Evolutionary conservation across 2,329 filamentous ascomycete species (phyloP), one percentile per base, ranked within the genome.

Genomic region (Apiospora malaysiana): DNA sequence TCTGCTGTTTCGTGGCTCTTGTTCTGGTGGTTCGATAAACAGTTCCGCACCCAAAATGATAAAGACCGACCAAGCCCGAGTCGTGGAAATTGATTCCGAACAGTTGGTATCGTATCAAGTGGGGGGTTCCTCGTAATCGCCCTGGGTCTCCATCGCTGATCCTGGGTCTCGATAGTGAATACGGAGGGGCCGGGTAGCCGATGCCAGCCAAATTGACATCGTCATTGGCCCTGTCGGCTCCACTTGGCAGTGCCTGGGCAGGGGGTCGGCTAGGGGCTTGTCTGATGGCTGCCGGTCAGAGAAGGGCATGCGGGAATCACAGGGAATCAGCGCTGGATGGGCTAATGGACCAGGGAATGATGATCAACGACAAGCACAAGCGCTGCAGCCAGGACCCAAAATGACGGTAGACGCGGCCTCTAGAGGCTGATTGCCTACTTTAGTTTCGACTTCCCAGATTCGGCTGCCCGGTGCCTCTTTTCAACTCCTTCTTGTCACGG

Each of bases 301-400:
- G 56, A 63, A 63, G n/a, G n/a, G n/a, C n/a, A n/a, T n/a, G n/a
- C n/a, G n/a, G n/a, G n/a, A n/a, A n/a, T n/a, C n/a, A n/a, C n/a
- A 12, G 18, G 32, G 6, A 21, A 40, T 16, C 51, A 59, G 51
- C 51, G 51, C 27, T 37, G 51, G 18, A 59, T 49, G 51, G 51
- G 25, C 32, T 27, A 21, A 59, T 49, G 51, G 51, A 16, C 32
- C 51, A 21, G 27, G 27, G 51, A 59, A 59, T 59, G 51, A 59
- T 6, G 51, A 59, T 59, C 51, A 59, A 37, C 51, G 56, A 63
- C 56, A 37, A 63, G 56, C 56, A 63, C 32, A 63, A 63, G 51
- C 51, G 51, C 51, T 63, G 56, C 9, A 40, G 56, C 27, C 49
- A 32, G 23, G 49, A 2, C 25, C 32, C 56, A n/a, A n/a, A 40